Evolutionary conservation across 306 rosid species (phyloP).

Genomic region (Lagenaria siceraria): DNA sequence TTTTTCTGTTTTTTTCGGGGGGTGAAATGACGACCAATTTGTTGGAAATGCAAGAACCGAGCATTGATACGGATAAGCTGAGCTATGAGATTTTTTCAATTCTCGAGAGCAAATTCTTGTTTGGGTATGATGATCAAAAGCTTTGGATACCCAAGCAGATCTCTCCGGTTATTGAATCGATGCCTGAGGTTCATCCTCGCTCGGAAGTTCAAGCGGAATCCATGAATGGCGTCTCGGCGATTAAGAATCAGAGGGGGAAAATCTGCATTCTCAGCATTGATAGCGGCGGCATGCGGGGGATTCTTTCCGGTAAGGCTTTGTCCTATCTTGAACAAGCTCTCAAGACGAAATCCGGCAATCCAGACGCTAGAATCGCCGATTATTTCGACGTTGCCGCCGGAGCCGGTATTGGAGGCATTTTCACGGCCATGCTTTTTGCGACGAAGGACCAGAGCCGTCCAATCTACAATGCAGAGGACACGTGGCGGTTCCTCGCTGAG

Average conservation of each 20-base stretch:
- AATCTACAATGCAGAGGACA: constrained; percentile 59
- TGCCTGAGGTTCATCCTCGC: constrained; percentile 20
- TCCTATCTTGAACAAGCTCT: constrained; percentile 69
- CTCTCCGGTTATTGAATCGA: constrained; percentile 28
- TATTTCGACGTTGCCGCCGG: constrained; percentile 92
- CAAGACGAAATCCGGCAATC: constrained; percentile 75
- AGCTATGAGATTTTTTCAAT: constrained; percentile 97
- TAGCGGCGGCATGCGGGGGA: constrained; percentile 90
- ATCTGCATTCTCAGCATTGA: constrained; percentile 88
- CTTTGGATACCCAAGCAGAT: constrained; percentile 85
- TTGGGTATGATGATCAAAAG: constrained; percentile 91
- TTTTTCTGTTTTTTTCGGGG: too few relatives aligned
- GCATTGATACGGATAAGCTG: constrained; percentile 91
- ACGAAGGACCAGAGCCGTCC: constrained; percentile 58
- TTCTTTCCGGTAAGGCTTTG: constrained; percentile 81
- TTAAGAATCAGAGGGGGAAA: constrained; percentile 92
- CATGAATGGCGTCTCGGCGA: constrained; percentile 30
- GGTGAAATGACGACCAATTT: constrained; percentile 31
- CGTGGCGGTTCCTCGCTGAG: constrained; percentile 67
- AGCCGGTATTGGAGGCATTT: constrained; percentile 82
- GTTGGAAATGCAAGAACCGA: constrained; percentile 84
- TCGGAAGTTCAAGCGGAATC: neutral
- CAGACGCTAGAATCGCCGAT: constrained; percentile 77
- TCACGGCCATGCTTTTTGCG: constrained; percentile 88
- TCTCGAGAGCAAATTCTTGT: constrained; percentile 81